These are phyloP conservation scores for Fabrea salina DNA, from an alignment of 169 alveolate genomes.

Conservation along the genomic window DNA sequence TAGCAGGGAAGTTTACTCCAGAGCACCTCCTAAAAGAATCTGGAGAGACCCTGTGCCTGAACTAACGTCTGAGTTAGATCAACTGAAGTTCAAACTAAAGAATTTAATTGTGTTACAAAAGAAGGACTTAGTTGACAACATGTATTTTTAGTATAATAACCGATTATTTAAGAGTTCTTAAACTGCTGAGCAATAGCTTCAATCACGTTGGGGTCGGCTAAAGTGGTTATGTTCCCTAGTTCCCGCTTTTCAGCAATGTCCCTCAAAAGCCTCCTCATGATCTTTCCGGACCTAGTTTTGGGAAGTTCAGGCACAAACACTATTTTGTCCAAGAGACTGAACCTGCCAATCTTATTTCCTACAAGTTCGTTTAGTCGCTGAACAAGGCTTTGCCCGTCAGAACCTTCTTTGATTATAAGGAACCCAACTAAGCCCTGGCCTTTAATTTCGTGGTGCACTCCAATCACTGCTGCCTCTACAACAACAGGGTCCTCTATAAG, in stretches of 20 bases:
- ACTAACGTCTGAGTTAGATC: too few relatives aligned
- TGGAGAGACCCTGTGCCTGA: too few relatives aligned
- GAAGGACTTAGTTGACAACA: too few relatives aligned
- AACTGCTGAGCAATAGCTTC: conserved; percentile 54
- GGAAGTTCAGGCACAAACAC: conserved; percentile 84
- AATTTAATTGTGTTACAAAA: too few relatives aligned
- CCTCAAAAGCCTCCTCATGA: conserved; percentile 90
- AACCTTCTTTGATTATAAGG: conserved; percentile 76
- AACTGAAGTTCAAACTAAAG: too few relatives aligned
- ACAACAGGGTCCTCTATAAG: conserved; percentile 81
- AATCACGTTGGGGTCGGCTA: conserved; percentile 81
- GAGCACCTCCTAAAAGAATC: too few relatives aligned
- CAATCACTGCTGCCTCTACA: conserved; percentile 92
- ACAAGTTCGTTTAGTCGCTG: conserved; percentile 18
- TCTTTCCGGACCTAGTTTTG: conserved; percentile 92
- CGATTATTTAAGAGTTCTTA: too few relatives aligned
- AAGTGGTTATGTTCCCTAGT: conserved; percentile 81
- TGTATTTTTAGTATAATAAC: too few relatives aligned
- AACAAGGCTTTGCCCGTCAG: background rate
- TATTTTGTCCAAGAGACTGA: conserved; percentile 91
- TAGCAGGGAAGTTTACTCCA: too few relatives aligned
- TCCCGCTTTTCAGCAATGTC: conserved; percentile 85
- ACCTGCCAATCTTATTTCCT: conserved; percentile 88
- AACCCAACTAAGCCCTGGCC: conserved; percentile 92
- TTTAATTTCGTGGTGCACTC: conserved; percentile 90